A percentile compares a stretch with the other conserved stretches of the same genome.
phyloP scores from a whole-genome alignment of 352 stramenopile species.

The Globisporangium emineosum region DNA sequence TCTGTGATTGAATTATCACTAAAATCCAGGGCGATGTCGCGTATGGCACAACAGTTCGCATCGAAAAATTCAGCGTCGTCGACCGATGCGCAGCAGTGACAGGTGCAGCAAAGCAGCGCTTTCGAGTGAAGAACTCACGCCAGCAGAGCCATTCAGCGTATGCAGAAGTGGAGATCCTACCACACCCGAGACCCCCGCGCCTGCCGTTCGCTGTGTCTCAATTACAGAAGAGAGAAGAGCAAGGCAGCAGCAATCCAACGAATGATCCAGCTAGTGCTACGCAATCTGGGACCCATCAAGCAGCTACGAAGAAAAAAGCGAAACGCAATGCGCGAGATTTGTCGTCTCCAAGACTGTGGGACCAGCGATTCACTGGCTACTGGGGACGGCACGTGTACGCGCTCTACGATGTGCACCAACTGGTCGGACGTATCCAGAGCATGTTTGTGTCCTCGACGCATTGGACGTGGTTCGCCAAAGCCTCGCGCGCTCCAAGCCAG shows the following conservation, averaged over 20 bases:
- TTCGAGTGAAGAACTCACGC: conserved; percentile 39
- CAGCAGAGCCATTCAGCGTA: conserved; percentile 18
- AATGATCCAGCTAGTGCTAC: neutral
- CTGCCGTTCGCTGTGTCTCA: conserved; percentile 32
- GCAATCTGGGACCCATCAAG: neutral
- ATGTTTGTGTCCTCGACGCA: conserved; percentile 71
- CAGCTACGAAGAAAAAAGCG: conserved; percentile 13
- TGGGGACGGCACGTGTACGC: conserved; percentile 44
- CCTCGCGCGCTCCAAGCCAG: conserved; percentile 8
- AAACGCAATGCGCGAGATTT: neutral
- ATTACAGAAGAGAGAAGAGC: conserved; percentile 10
- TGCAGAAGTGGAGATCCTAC: conserved; percentile 59
- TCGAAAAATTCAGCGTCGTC: conserved; percentile 58
- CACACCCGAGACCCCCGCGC: conserved; percentile 32
- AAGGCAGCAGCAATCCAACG: neutral
- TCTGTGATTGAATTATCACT: neutral
- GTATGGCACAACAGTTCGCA: conserved; percentile 66
- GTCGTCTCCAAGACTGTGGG: conserved; percentile 4
- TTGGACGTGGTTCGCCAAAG: conserved; percentile 65
- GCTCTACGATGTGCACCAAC: conserved; percentile 51
- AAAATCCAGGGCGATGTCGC: conserved; percentile 27
- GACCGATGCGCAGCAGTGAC: conserved; percentile 45
- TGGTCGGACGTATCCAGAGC: conserved; percentile 66
- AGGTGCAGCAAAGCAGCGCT: conserved; percentile 63
- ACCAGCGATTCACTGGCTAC: conserved; percentile 42